Base-by-base conservation (phyloP, 768 basidiomycete genomes). In the Paxillus rubicundulus region DNA sequence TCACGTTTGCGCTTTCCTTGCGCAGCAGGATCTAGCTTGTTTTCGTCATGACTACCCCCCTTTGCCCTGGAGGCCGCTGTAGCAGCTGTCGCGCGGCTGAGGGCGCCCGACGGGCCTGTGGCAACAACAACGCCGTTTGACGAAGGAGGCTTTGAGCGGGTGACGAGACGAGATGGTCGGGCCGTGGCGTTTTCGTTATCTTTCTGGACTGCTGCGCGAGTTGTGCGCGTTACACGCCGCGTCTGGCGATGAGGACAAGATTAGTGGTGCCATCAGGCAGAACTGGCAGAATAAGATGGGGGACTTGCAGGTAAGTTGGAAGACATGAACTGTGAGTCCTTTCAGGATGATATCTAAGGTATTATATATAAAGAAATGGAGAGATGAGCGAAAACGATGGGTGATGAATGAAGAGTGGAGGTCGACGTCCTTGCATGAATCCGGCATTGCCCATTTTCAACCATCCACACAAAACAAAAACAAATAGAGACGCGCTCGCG, bases 1-100 rank as follows among this genome's bases (percentile, higher is more conserved):
- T 85, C 84, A 17, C 89, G 85, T 67, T 90, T 91, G 50, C 88
- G 80, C 65, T 89, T 89, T 32, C 78, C 81, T 42, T 77, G 77
- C 2, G 74, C 72, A 17, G 74, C 69, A 13, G 72, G 70, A 39
- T 85, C 81, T 18, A 67, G 60, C 56, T 81, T 77, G 55, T 70
- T 68, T 34, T 77, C 72, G 56, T 76, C 62, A 5, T 48, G 45
- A 17, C 21, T 32, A 12, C 47, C 63, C 1, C 45, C 57, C 24
- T 70, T 71, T 27, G 68, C 68, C 51, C 61, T 61, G 8, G 77
- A 71, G 39, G 74, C 70, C 5, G 74, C 72, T 6, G 69, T 66
- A 45, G 65, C 65, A 57, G 64, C 74, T 73, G 61, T 71, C 75
- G 60, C 78, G 65, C 75, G 77, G 33, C 61, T 62, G 56, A 72